These are phyloP conservation scores for Ammopiptanthus mongolicus DNA, from an alignment of 306 rosid species.

Conservation along the genomic window DNA sequence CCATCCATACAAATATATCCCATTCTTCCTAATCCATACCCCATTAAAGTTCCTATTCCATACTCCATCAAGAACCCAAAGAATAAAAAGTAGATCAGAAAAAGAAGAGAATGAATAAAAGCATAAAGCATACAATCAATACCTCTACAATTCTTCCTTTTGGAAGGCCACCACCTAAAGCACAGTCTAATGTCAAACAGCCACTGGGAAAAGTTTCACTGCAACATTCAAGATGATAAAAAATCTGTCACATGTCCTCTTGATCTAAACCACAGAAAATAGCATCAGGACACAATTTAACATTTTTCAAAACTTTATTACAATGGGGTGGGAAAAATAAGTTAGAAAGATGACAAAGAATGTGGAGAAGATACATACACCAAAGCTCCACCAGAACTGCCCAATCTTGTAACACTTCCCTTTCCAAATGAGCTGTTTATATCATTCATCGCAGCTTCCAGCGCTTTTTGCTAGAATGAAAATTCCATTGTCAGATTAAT, in stretches of 20 bases:
- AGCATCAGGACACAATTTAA: not conserved
- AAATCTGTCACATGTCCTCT: slow-evolving; percentile 7
- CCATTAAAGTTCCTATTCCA: not conserved
- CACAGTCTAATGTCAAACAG: slow-evolving; percentile 89
- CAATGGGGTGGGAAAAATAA: not conserved
- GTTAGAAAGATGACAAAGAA: not conserved
- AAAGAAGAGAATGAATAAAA: not conserved
- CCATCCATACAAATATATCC: not conserved
- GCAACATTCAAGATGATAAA: slow-evolving; percentile 28
- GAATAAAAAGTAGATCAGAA: not conserved
- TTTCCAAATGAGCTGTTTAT: slow-evolving; percentile 89
- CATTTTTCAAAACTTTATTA: not conserved
- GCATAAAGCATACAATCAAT: not conserved
- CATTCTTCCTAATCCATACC: not conserved
- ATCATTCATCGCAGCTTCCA: slow-evolving; percentile 96
- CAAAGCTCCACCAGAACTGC: slow-evolving; percentile 98
- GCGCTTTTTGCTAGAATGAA: slow-evolving; percentile 82
- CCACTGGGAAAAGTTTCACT: slow-evolving; percentile 99
- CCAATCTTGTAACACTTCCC: slow-evolving; percentile 94
- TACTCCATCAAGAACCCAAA: not conserved
- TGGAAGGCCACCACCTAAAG: slow-evolving; percentile 98
- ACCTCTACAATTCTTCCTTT: slow-evolving; percentile 99
- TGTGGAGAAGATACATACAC: slow-evolving; percentile 58
- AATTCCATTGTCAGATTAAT: slow-evolving; percentile 22
- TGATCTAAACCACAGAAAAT: slow-evolving; percentile 21